Evolutionary conservation across 768 basidiomycete genomes (phyloP).

Genomic region (Lentinus tigrinus): DNA sequence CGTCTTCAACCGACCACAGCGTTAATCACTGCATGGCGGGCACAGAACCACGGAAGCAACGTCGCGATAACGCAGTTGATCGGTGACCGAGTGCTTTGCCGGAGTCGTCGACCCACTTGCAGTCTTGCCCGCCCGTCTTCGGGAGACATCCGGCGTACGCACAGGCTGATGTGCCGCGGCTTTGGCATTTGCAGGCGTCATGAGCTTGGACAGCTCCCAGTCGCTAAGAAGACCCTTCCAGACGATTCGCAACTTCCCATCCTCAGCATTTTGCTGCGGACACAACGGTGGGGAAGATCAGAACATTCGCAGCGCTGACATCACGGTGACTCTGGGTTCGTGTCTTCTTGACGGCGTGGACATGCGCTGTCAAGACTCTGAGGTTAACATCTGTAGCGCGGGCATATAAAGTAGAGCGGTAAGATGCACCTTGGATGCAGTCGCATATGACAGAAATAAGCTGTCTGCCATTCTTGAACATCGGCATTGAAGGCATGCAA

Average conservation of each 20-base stretch:
- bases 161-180: background rate
- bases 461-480: background rate
- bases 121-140: background rate
- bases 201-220: constrained; percentile 1
- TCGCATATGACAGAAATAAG: background rate
- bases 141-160: background rate
- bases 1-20: background rate
- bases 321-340: constrained; percentile 3
- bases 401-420: too few relatives aligned
- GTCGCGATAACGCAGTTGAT: background rate
- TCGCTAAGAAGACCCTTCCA: constrained; percentile 3
- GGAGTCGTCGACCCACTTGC: background rate
- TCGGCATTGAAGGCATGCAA: background rate
- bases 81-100: background rate
- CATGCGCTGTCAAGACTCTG: background rate
- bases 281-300: background rate
- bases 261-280: too few relatives aligned
- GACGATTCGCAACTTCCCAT: background rate
- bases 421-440: background rate
- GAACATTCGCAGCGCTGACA: constrained; percentile 5
- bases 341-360: background rate
- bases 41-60: background rate
- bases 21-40: background rate
- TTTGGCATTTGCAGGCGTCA: background rate
- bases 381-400: too few relatives aligned